A percentile compares a stretch with the other conserved stretches of the same genome.
These are phyloP conservation scores for Parascedosporium putredinis DNA, from an alignment of 2,329 filamentous ascomycete species.

Conservation along the genomic window DNA sequence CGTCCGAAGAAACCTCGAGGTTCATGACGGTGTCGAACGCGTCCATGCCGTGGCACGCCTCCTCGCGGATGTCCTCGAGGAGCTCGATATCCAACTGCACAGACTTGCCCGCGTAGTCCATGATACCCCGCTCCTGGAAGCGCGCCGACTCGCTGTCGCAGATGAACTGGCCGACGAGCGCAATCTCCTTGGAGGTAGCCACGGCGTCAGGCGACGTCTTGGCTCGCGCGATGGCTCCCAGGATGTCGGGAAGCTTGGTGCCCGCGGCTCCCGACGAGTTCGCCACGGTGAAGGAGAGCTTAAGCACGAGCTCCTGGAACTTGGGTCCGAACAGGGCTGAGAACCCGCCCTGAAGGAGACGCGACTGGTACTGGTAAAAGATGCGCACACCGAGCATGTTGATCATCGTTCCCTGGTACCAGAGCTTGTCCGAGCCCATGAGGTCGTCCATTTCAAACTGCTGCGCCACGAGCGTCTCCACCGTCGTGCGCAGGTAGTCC, in stretches of 20 bases:
- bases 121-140: constrained; percentile 41
- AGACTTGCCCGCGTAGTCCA: constrained; percentile 36
- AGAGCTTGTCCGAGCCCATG: constrained; percentile 32
- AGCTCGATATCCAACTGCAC: constrained; percentile 42
- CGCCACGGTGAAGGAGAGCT: constrained; percentile 38
- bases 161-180: constrained; percentile 38
- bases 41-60: constrained; percentile 44
- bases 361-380: constrained; percentile 42
- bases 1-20: constrained; percentile 26
- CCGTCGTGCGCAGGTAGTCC: constrained; percentile 34
- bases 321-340: constrained; percentile 39
- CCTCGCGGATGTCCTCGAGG: constrained; percentile 41
- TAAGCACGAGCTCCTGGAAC: constrained; percentile 41
- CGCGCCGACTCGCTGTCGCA: constrained; percentile 33
- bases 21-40: constrained; percentile 37
- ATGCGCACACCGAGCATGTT: constrained; percentile 39
- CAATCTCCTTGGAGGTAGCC: constrained; percentile 35
- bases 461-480: constrained; percentile 41
- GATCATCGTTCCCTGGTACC: constrained; percentile 33
- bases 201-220: constrained; percentile 33
- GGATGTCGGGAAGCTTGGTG: constrained; percentile 22
- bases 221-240: constrained; percentile 17
- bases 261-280: constrained; percentile 26
- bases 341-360: constrained; percentile 39
- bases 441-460: constrained; percentile 44